Evolutionary conservation across 495 filamentous ascomycete species (phyloP).

Genomic region (Aspergillus ellipticus): DNA sequence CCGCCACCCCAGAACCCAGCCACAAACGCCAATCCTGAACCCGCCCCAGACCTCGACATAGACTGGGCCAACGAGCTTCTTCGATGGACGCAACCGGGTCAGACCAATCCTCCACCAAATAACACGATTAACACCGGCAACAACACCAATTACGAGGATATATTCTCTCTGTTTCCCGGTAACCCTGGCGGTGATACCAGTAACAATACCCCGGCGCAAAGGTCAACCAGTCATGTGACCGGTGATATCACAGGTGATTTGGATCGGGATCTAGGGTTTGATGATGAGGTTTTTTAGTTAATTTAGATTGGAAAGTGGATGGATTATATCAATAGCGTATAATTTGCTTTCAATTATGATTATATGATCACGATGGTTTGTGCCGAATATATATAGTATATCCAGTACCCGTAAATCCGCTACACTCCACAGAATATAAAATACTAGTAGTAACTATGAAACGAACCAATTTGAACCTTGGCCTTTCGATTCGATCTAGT

Average conservation of each 20-base stretch:
- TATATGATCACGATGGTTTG: neutral
- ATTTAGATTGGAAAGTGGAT: conserved; percentile 18
- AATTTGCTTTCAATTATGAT: neutral
- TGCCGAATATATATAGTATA: too few species aligned
- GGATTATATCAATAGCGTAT: neutral
- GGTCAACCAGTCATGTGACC: conserved; percentile 4
- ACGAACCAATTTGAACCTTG: too few species aligned
- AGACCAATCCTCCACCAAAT: conserved; percentile 3
- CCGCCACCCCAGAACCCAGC: conserved; percentile 1
- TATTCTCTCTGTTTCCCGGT: conserved; percentile 24
- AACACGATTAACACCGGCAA: neutral
- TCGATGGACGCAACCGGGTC: conserved; percentile 20
- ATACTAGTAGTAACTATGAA: too few species aligned
- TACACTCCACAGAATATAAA: too few species aligned
- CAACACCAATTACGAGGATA: conserved; percentile 20
- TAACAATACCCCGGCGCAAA: conserved; percentile 9
- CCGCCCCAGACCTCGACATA: conserved; percentile 20
- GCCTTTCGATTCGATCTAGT: too few species aligned
- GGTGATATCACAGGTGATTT: conserved; percentile 41
- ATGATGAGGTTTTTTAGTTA: conserved; percentile 40
- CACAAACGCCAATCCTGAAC: conserved; percentile 3
- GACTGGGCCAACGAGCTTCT: conserved; percentile 40
- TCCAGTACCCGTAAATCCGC: too few species aligned
- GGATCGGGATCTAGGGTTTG: conserved; percentile 39
- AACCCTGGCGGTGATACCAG: neutral